These are phyloP conservation scores for Teunomyces tritomae DNA, from an alignment of 805 yeast species.

Conservation along the genomic window DNA sequence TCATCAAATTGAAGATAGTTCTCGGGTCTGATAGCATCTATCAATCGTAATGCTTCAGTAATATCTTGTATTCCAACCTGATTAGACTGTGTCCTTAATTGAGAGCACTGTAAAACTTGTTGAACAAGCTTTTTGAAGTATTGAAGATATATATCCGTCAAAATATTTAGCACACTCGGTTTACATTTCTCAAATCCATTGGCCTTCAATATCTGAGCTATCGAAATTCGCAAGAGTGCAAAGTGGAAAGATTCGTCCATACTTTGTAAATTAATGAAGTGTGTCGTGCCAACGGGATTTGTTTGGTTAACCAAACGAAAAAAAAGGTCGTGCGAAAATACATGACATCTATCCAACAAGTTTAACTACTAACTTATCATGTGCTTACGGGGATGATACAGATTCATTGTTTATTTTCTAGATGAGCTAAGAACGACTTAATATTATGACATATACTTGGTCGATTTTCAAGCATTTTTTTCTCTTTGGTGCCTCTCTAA, in stretches of 20 bases:
- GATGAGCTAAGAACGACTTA: not conserved
- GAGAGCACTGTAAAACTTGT: constrained; percentile 50
- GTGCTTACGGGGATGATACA: not conserved
- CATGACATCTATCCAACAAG: too few relatives aligned
- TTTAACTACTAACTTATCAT: too few relatives aligned
- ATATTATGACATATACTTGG: not conserved
- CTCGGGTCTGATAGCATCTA: constrained; percentile 61
- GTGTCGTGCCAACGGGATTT: not conserved
- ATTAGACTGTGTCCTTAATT: constrained; percentile 35
- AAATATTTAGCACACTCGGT: constrained; percentile 65
- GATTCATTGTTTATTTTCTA: not conserved
- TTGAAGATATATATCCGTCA: constrained; percentile 75
- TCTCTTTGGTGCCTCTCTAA: not conserved
- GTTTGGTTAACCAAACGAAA: not conserved
- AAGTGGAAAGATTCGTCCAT: constrained; percentile 43
- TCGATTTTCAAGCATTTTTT: not conserved
- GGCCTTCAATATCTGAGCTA: constrained; percentile 63
- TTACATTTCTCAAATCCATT: constrained; percentile 81
- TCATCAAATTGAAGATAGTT: constrained; percentile 48
- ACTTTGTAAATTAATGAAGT: constrained; percentile 14
- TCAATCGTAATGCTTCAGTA: constrained; percentile 62
- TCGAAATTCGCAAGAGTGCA: constrained; percentile 36
- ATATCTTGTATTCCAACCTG: constrained; percentile 63
- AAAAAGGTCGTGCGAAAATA: not conserved
- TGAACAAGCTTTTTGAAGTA: constrained; percentile 54